A percentile compares a stretch with the other conserved stretches of the same genome.
Evolutionary conservation across 495 filamentous ascomycete species (phyloP).

Genomic region (Penicillium simplicissimum): DNA sequence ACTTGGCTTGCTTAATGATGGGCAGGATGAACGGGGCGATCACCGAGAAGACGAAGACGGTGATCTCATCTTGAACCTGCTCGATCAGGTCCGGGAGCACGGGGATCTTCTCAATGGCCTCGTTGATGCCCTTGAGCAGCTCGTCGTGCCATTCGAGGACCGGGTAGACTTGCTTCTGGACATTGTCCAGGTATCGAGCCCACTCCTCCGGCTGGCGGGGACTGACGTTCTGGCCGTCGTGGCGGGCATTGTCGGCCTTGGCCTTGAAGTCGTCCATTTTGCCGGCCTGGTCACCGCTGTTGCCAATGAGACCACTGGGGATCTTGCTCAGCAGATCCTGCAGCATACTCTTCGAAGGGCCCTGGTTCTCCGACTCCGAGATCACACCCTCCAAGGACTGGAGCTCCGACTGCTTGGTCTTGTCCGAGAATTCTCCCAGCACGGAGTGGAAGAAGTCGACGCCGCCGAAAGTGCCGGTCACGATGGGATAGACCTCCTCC

Average conservation of each 20-base stretch:
- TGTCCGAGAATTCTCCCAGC: conserved; percentile 84
- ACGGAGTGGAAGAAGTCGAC: conserved; percentile 88
- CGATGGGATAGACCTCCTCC: conserved; percentile 67
- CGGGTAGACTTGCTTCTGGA: conserved; percentile 76
- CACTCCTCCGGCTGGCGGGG: conserved; percentile 77
- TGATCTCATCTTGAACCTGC: conserved; percentile 75
- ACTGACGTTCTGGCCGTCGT: conserved; percentile 55
- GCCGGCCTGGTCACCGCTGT: conserved; percentile 60
- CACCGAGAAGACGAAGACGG: conserved; percentile 81
- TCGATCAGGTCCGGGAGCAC: conserved; percentile 77
- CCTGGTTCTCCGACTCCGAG: conserved; percentile 49
- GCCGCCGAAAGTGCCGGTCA: conserved; percentile 91
- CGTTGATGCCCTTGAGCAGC: conserved; percentile 72
- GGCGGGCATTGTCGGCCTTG: conserved; percentile 60
- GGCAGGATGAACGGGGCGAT: conserved; percentile 84
- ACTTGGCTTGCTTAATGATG: conserved; percentile 80
- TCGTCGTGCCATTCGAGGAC: conserved; percentile 87
- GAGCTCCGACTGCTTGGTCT: conserved; percentile 83
- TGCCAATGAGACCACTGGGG: conserved; percentile 72
- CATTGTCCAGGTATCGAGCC: conserved; percentile 62
- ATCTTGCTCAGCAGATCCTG: conserved; percentile 76
- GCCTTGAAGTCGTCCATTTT: conserved; percentile 65
- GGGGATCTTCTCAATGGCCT: conserved; percentile 77
- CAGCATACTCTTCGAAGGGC: conserved; percentile 62
- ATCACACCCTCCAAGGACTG: conserved; percentile 79